Evolutionary conservation across 192 early-diverging fungal genomes (phyloP).

Genomic region (Rhizophlyctis rosea): DNA sequence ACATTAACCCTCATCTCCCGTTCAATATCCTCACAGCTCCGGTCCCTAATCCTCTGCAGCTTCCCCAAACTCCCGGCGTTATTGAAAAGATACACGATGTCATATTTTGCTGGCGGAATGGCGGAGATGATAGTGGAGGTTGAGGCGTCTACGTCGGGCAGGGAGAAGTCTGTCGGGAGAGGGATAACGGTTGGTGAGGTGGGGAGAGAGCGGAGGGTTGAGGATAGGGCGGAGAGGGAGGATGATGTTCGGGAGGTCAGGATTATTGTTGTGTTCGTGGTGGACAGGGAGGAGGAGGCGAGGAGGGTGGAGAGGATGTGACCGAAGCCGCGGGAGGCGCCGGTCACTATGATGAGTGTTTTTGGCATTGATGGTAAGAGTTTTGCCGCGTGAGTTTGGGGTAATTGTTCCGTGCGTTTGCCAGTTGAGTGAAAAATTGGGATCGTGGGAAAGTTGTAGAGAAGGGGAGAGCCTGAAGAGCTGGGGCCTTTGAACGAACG

Average conservation of each 20-base stretch:
- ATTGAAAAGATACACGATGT: constrained; percentile 55
- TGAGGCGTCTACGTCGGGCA: constrained; percentile 1
- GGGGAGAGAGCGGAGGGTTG: neutral
- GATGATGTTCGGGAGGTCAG: constrained; percentile 10
- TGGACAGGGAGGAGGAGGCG: constrained; percentile 5
- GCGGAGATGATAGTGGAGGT: constrained; percentile 4
- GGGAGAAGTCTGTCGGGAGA: constrained; percentile 18
- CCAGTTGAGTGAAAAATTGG: too few relatives aligned
- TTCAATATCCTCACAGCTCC: constrained; percentile 13
- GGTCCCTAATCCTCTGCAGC: constrained; percentile 37
- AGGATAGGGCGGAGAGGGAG: neutral
- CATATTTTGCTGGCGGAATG: constrained; percentile 3
- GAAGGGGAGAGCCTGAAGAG: too few relatives aligned
- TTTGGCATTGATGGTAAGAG: constrained; percentile 7
- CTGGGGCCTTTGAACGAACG: too few relatives aligned
- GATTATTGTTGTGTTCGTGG: constrained; percentile 10
- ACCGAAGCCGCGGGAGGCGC: constrained; percentile 40
- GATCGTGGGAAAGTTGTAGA: too few relatives aligned
- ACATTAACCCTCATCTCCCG: constrained; percentile 31
- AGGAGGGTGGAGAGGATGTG: constrained; percentile 15
- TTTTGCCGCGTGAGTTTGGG: too few relatives aligned
- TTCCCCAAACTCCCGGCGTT: constrained; percentile 74
- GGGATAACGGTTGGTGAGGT: constrained; percentile 1
- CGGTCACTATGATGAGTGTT: constrained; percentile 32
- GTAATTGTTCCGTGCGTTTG: too few relatives aligned